Evolutionary conservation across 768 basidiomycete species (phyloP).

Genomic region (Hericium rajendrae): DNA sequence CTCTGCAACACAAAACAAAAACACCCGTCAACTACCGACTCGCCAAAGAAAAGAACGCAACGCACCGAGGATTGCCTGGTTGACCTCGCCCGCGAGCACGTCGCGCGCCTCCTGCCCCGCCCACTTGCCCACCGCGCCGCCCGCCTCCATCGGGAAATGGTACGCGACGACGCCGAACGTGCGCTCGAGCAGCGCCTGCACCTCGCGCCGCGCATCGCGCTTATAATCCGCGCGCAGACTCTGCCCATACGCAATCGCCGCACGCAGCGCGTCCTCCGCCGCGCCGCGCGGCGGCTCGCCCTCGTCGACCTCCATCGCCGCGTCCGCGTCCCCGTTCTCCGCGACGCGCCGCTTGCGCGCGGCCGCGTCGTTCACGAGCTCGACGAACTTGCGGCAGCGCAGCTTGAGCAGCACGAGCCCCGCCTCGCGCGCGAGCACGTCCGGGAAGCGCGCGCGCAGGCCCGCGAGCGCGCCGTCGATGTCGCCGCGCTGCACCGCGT

Average conservation of each 20-base stretch:
- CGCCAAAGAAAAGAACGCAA: no score
- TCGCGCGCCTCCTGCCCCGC: slow-evolving; percentile 60
- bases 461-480: slow-evolving; percentile 58
- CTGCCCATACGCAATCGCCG: slow-evolving; percentile 69
- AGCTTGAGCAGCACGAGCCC: slow-evolving; percentile 74
- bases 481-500: slow-evolving; percentile 58
- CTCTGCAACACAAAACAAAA: slow-evolving; percentile 31
- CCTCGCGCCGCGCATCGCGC: slow-evolving; percentile 47
- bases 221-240: slow-evolving; percentile 60
- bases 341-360: slow-evolving; percentile 10
- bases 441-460: slow-evolving; percentile 46
- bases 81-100: slow-evolving; percentile 64
- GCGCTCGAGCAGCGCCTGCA: slow-evolving; percentile 57
- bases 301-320: slow-evolving; percentile 55
- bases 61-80: slow-evolving; percentile 75
- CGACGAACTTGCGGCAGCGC: slow-evolving; percentile 78
- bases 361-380: slow-evolving; percentile 31
- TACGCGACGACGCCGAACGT: slow-evolving; percentile 78
- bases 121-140: slow-evolving; percentile 55
- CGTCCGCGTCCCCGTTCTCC: slow-evolving; percentile 11
- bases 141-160: slow-evolving; percentile 59
- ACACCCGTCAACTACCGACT: neutral
- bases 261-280: slow-evolving; percentile 46
- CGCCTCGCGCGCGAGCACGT: slow-evolving; percentile 55
- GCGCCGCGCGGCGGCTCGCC: slow-evolving; percentile 3